Conservation (phyloP, 768 basidiomycete genomes). For the Macrolepiota albuminosa region DNA sequence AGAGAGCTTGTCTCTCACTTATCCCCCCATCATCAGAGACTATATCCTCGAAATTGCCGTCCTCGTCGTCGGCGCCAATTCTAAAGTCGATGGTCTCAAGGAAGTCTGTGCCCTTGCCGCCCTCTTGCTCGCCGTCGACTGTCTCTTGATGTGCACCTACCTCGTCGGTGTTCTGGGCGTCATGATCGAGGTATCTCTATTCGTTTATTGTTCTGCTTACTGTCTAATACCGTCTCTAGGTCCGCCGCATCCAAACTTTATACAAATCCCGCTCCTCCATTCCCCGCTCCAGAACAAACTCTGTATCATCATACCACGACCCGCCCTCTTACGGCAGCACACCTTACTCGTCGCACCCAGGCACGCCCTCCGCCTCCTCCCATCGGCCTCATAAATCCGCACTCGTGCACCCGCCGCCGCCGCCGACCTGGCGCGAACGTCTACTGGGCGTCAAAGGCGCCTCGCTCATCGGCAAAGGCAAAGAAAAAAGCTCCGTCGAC, state of each 20-base stretch:
- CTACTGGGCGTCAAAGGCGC: conserved; percentile 28
- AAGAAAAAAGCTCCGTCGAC: conserved; percentile 8
- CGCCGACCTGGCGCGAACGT: conserved; percentile 12
- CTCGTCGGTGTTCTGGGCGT: conserved; percentile 85
- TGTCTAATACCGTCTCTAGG: conserved; percentile 30
- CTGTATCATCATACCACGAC: conserved; percentile 24
- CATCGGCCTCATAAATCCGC: conserved; percentile 18
- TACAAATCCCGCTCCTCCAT: conserved; percentile 11
- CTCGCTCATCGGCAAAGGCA: conserved; percentile 11
- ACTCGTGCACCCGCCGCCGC: conserved; percentile 25
- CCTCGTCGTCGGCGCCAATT: conserved; percentile 80
- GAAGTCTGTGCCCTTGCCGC: conserved; percentile 97
- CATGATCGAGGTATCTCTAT: conserved; percentile 80
- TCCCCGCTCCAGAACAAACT: conserved; percentile 31
- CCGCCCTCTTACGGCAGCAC: conserved; percentile 24
- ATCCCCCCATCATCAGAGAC: conserved; percentile 83
- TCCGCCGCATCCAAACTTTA: conserved; percentile 60
- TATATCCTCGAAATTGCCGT: conserved; percentile 92
- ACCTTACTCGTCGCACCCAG: conserved; percentile 18
- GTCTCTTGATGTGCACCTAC: conserved; percentile 84
- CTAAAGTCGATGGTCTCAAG: conserved; percentile 80
- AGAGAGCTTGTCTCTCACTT: conserved; percentile 75
- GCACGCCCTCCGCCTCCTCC: conserved; percentile 7
- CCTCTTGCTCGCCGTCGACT: conserved; percentile 82
- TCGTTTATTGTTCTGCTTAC: background rate